These are phyloP conservation scores for Melastoma candidum DNA, from an alignment of 441 rosid genomes.

Conservation along the genomic window DNA sequence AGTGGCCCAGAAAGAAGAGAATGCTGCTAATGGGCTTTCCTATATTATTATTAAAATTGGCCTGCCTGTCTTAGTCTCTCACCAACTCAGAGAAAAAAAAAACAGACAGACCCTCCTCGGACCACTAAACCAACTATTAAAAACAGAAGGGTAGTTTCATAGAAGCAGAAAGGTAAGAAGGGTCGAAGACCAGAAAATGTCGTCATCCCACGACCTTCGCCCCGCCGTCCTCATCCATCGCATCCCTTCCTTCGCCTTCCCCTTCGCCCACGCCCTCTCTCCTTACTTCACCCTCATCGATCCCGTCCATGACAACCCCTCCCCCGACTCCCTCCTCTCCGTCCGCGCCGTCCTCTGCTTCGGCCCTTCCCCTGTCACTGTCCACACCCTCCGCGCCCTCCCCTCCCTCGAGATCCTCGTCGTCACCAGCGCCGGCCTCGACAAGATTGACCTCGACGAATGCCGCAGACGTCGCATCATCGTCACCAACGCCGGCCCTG, in stretches of 20 bases:
- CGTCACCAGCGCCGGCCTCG: conserved; percentile 32
- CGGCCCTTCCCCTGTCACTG: conserved; percentile 24
- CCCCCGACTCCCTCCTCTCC: conserved; percentile 16
- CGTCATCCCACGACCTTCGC: not conserved
- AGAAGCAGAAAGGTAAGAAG: too few species aligned
- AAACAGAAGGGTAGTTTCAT: too few species aligned
- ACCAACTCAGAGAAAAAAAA: too few species aligned
- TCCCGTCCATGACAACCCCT: conserved; percentile 14
- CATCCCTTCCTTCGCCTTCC: conserved; percentile 8
- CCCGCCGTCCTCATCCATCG: conserved; percentile 26
- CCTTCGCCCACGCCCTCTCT: conserved; percentile 5
- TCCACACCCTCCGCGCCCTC: conserved; percentile 24
- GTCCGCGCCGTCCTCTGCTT: conserved; percentile 24
- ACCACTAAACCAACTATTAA: too few species aligned
- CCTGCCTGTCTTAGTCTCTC: too few species aligned
- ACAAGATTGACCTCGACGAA: conserved; percentile 35
- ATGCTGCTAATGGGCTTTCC: too few species aligned
- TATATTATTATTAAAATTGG: too few species aligned
- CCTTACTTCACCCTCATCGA: conserved; percentile 26
- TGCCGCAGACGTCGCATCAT: conserved; percentile 33
- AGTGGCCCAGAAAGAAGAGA: too few species aligned
- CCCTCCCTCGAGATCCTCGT: conserved; percentile 35
- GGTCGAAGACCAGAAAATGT: too few species aligned
- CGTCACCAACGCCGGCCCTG: conserved; percentile 31
- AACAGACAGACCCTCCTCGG: too few species aligned